Base-by-base conservation (phyloP, 169 alveolate genomes). In the Plasmodium yoelii region DNA sequence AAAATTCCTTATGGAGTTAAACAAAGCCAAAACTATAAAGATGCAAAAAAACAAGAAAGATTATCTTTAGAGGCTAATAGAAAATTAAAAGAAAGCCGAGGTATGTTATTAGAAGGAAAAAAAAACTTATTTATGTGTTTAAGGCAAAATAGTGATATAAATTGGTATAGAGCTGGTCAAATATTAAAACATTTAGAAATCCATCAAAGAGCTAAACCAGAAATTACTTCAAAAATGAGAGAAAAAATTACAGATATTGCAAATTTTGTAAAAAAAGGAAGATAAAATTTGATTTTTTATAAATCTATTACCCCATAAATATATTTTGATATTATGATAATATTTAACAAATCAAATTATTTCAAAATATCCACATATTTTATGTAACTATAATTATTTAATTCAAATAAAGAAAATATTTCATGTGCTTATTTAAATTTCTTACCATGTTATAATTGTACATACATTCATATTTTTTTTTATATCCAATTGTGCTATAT, bases 161-260 rank as follows among this genome's bases (percentile, higher is more conserved):
- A 92, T 47, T 93, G 96, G 96, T 91, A 88, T 47, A 44, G 95
- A 42, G 92, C 96, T 19, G 92, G 86, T 34, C 94, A 91, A 72
- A 93, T 93, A 15, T 56, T 93, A 49, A 93, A 93, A 64, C 96
- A 93, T 53, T 73, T 93, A 70, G 96, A 93, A 64, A 88, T 92
- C 47, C 96, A 93, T 55, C 82, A 74, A 34, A 71, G 96, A 19
- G 94, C 93, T 42, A 94, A 94, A 19, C 92, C 92, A 19, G 93
- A 82, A n/a, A 71, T 90, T 15, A 88, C 91, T 12, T 91, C 91
- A 18, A 71, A 53, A 26, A 12, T 75, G 42, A 53, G 94, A 18
- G 94, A 93, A 53, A 60, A 68, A 59, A 93, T 93, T 39, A 88
- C 94, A 8, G 57, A 86, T 12, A 92, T 92, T 34, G 94, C 94